Conservation (phyloP, 495 filamentous ascomycete genomes). For the Penicillium egyptiacum region DNA sequence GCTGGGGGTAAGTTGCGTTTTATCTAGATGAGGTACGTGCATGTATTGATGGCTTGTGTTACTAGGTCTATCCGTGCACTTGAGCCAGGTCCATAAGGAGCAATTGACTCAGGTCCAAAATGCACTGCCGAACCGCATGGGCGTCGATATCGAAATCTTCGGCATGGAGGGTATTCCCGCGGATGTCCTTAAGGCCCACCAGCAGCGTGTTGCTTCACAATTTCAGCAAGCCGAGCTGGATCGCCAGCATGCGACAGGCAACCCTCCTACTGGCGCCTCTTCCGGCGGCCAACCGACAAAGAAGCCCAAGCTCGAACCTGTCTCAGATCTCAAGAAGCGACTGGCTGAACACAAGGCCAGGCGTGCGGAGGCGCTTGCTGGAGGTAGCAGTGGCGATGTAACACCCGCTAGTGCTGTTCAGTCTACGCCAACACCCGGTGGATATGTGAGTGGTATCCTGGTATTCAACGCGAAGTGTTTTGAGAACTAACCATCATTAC, state of each 20-base stretch:
- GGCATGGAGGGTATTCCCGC: slow-evolving; percentile 97
- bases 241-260: slow-evolving; percentile 77
- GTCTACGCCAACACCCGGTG: slow-evolving; percentile 36
- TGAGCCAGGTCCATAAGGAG: slow-evolving; percentile 99
- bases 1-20: slow-evolving; percentile 72
- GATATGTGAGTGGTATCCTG: slow-evolving; percentile 50
- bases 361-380: slow-evolving; percentile 57
- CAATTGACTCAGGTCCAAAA: slow-evolving; percentile 82
- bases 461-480: neutral
- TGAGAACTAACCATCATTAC: slow-evolving; percentile 11
- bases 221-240: slow-evolving; percentile 85
- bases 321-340: slow-evolving; percentile 78
- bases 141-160: slow-evolving; percentile 91
- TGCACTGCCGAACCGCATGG: slow-evolving; percentile 78
- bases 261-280: slow-evolving; percentile 64
- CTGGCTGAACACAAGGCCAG: slow-evolving; percentile 77
- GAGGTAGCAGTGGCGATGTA: slow-evolving; percentile 58
- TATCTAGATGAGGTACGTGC: neutral
- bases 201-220: slow-evolving; percentile 76
- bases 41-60: slow-evolving; percentile 14
- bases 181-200: slow-evolving; percentile 76
- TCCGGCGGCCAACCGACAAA: slow-evolving; percentile 60
- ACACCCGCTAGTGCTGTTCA: slow-evolving; percentile 57
- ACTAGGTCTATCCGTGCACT: slow-evolving; percentile 86
- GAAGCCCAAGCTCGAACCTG: slow-evolving; percentile 75